Conservation (phyloP, 106 monocot genomes). For the Phalaenopsis aphrodite region DNA sequence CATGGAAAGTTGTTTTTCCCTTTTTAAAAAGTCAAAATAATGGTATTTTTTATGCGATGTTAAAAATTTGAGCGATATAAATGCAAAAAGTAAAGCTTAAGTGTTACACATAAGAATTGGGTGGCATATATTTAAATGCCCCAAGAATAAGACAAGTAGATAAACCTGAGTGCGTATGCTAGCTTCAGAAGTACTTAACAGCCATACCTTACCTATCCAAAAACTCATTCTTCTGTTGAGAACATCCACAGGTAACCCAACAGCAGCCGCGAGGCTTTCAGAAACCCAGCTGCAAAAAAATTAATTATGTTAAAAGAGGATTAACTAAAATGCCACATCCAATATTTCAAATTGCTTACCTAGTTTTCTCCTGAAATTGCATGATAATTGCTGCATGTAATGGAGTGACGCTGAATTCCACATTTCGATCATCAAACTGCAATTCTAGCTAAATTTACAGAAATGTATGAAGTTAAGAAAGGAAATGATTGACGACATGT, state of each 20-base stretch:
- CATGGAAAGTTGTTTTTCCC: too few relatives aligned
- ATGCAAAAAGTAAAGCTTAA: too few relatives aligned
- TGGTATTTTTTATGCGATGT: too few relatives aligned
- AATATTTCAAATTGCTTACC: constrained; percentile 30
- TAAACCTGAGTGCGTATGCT: not conserved
- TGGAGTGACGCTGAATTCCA: constrained; percentile 83
- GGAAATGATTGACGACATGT: not conserved
- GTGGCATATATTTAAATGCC: too few relatives aligned
- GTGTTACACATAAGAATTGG: too few relatives aligned
- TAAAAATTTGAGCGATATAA: too few relatives aligned
- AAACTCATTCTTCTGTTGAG: constrained; percentile 76
- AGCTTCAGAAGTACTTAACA: not conserved
- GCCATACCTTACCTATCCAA: constrained; percentile 84
- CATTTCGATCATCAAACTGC: constrained; percentile 66
- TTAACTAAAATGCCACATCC: constrained; percentile 3
- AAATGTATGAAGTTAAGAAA: not conserved
- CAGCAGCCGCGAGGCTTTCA: constrained; percentile 65
- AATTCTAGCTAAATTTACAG: constrained; percentile 65
- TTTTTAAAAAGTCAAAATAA: too few relatives aligned
- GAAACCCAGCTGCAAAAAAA: constrained; percentile 69
- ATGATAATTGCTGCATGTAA: constrained; percentile 87
- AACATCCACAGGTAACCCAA: constrained; percentile 62
- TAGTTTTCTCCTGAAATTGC: constrained; percentile 89
- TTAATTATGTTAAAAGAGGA: constrained; percentile 8
- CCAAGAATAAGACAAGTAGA: not conserved